A percentile compares a stretch with the other conserved stretches of the same genome.
phyloP scores from a whole-genome alignment of 805 yeast species.

The Lachancea quebecensis region DNA sequence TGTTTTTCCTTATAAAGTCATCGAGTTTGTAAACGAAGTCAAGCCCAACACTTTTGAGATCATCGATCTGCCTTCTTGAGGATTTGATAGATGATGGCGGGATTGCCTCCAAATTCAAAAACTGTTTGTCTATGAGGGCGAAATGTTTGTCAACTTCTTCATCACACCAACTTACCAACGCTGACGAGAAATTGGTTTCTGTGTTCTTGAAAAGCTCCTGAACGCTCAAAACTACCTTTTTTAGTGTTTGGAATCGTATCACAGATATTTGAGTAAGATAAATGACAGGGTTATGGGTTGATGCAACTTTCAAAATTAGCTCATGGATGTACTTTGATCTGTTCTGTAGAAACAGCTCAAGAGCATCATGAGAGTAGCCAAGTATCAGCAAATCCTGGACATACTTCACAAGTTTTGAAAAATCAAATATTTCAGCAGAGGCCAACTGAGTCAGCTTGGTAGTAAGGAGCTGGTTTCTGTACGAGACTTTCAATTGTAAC shows the following conservation, averaged over 20 bases:
- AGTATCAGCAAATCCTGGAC: constrained; percentile 34
- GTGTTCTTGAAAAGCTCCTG: constrained; percentile 41
- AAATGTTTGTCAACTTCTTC: constrained; percentile 56
- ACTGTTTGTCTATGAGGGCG: constrained; percentile 54
- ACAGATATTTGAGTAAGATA: constrained; percentile 58
- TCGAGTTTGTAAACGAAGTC: constrained; percentile 68
- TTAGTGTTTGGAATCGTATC: constrained; percentile 53
- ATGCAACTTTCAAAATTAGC: constrained; percentile 42
- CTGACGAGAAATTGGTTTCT: constrained; percentile 37
- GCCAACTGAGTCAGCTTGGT: constrained; percentile 34
- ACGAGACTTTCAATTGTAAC: constrained; percentile 28
- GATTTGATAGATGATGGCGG: constrained; percentile 50
- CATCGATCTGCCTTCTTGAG: constrained; percentile 51
- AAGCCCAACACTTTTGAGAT: constrained; percentile 58
- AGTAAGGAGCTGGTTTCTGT: constrained; percentile 28
- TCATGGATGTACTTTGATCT: constrained; percentile 41
- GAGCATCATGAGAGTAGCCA: constrained; percentile 42
- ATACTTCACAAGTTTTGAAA: constrained; percentile 20
- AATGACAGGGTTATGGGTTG: constrained; percentile 47
- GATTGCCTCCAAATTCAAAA: constrained; percentile 52
- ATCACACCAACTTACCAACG: constrained; percentile 74
- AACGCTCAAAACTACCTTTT: constrained; percentile 50
- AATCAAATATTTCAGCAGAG: constrained; percentile 25
- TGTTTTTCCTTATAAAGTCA: constrained; percentile 27
- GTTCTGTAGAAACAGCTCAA: constrained; percentile 41